Conservation (phyloP, 2,329 filamentous ascomycete genomes). For the Zalaria sp. region DNA sequence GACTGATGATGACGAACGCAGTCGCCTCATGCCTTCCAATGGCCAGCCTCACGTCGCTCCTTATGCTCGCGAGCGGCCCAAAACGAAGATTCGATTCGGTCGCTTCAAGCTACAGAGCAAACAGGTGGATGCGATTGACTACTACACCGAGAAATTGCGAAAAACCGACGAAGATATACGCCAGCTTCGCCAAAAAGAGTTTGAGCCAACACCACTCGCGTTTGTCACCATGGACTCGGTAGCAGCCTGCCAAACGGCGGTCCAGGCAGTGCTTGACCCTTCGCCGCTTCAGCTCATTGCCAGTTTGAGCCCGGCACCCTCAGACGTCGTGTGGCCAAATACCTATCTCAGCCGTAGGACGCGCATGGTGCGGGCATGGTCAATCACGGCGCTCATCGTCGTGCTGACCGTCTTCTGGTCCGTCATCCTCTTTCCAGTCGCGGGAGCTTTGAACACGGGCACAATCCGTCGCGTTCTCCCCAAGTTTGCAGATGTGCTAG, state of each 20-base stretch:
- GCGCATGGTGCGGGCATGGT: slow-evolving; percentile 68
- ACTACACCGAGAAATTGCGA: slow-evolving; percentile 77
- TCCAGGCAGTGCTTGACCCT: slow-evolving; percentile 86
- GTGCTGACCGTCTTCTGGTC: slow-evolving; percentile 83
- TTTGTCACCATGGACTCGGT: slow-evolving; percentile 98
- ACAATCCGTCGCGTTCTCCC: slow-evolving; percentile 64
- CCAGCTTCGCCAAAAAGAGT: slow-evolving; percentile 58
- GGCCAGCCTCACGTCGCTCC: slow-evolving; percentile 27
- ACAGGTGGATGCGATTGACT: slow-evolving; percentile 80
- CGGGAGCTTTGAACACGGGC: slow-evolving; percentile 66
- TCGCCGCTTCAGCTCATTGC: slow-evolving; percentile 75
- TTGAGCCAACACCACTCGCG: slow-evolving; percentile 65
- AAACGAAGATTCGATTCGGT: slow-evolving; percentile 64
- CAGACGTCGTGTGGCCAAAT: slow-evolving; percentile 90
- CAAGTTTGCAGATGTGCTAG: slow-evolving; percentile 50
- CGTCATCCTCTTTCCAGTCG: slow-evolving; percentile 63
- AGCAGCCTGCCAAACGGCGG: slow-evolving; percentile 82
- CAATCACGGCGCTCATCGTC: slow-evolving; percentile 68
- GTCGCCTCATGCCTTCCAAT: slow-evolving; percentile 41
- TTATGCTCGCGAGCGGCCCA: slow-evolving; percentile 43
- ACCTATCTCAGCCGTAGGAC: slow-evolving; percentile 67
- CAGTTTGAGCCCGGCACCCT: slow-evolving; percentile 72
- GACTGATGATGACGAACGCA: slow-evolving; percentile 36
- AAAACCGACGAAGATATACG: slow-evolving; percentile 62
- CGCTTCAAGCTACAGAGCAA: slow-evolving; percentile 56